These are phyloP conservation scores for Annona cherimola DNA, from an alignment of 164 flowering plant species.

Conservation along the genomic window DNA sequence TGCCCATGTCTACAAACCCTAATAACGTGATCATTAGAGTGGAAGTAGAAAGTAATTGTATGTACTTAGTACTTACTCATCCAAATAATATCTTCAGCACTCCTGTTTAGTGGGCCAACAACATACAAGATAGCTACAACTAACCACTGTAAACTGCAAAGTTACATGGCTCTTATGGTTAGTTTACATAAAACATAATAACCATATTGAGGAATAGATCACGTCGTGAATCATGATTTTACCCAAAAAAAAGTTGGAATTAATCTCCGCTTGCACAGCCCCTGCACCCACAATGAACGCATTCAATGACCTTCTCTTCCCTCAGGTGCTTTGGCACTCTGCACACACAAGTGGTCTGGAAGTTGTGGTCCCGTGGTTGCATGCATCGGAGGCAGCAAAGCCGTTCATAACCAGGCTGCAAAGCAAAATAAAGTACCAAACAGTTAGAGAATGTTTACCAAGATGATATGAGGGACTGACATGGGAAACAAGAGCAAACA, in stretches of 20 bases:
- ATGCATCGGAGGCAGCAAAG: slow-evolving; percentile 92
- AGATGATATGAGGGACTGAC: too few relatives aligned
- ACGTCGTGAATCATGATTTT: background rate
- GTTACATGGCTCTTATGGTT: background rate
- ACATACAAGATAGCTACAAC: too few relatives aligned
- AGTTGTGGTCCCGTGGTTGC: slow-evolving; percentile 92
- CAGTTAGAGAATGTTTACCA: background rate
- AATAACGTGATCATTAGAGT: too few relatives aligned
- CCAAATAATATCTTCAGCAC: too few relatives aligned
- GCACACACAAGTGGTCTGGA: slow-evolving; percentile 82
- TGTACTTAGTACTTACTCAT: too few relatives aligned
- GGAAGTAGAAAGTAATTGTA: too few relatives aligned
- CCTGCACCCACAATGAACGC: slow-evolving; percentile 87
- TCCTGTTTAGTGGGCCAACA: too few relatives aligned
- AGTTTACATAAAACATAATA: too few relatives aligned
- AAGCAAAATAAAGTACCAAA: slow-evolving; percentile 5
- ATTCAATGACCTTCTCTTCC: slow-evolving; percentile 87
- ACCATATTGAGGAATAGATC: background rate
- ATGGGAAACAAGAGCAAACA: too few relatives aligned
- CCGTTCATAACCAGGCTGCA: slow-evolving; percentile 94
- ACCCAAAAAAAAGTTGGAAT: slow-evolving; percentile 7
- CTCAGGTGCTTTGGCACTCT: slow-evolving; percentile 90
- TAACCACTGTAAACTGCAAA: background rate
- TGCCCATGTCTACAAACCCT: too few relatives aligned
- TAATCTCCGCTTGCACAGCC: slow-evolving; percentile 91